Evolutionary conservation across 257 asterid genomes (phyloP), one percentile per base, ranked within the genome.

Genomic region (Nicotiana tabacum): DNA sequence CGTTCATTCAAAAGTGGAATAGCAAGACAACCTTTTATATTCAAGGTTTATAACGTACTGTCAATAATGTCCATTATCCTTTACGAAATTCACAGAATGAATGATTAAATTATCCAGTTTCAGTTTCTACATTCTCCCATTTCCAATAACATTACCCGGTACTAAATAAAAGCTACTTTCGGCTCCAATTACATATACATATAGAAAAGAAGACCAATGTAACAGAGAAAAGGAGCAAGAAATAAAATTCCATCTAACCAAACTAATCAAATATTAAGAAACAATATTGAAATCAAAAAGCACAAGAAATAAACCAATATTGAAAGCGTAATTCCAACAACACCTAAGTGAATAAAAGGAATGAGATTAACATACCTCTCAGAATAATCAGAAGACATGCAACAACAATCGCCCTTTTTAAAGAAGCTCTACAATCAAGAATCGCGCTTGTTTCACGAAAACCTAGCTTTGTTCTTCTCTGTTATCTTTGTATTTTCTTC

Each of bases 301-400:
- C 62, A 29, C 3, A 13, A 17, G 1, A 33, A 61, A 32, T 27
- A 18, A 18, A 11, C 5, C 67, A 0, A 35, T 35, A 35, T 35
- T 35, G 39, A 35, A 37, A 15, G 17, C 30, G 39, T 5, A 65
- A 16, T 0, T 6, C 16, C 0, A 48, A 8, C 9, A 2, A 55
- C 9, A 6, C 16, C 65, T 21, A 21, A 9, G 24, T 9, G 30
- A n/a, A 18, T 6, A 6, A 4, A 35, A 18, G 6, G 12, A 30
- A 58, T 69, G 30, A 74, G 65, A 82, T 64, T 32, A 77, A 33
- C 87, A 24, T 81, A 84, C 92, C 91, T 88, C 81, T 81, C 55
- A 51, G 24, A 15, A 57, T 62, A 57, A 76, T 80, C 80, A n/a
- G 56, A 17, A 24, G 66, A 58, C 67, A 66, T 46, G 56, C 74